These are phyloP conservation scores for Albatrellus ellisii DNA, from an alignment of 768 basidiomycete genomes.

Conservation along the genomic window DNA sequence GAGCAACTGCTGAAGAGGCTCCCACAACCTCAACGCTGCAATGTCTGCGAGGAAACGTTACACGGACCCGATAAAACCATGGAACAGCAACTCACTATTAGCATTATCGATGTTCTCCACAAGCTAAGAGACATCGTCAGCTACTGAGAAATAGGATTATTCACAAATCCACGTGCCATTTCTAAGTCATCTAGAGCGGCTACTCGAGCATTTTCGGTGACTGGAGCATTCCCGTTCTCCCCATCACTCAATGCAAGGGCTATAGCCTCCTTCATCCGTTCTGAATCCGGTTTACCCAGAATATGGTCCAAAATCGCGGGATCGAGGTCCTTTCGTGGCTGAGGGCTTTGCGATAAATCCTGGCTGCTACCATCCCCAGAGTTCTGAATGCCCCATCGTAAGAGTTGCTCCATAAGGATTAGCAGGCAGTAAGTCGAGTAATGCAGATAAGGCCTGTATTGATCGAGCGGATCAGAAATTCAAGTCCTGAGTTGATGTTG, in stretches of 20 bases:
- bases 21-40: conserved; percentile 66
- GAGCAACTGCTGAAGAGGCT: conserved; percentile 54
- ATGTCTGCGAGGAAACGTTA: conserved; percentile 38
- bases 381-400: conserved; percentile 76
- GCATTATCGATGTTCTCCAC: conserved; percentile 88
- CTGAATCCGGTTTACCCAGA: conserved; percentile 73
- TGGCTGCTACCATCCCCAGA: conserved; percentile 27
- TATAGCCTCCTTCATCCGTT: conserved; percentile 74
- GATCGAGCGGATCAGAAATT: no score
- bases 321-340: conserved; percentile 43
- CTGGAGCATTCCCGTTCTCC: conserved; percentile 41
- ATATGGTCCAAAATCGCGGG: conserved; percentile 79
- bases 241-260: conserved; percentile 44
- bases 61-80: neutral
- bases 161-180: conserved; percentile 40
- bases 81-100: conserved; percentile 38
- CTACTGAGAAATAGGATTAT: neutral
- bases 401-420: conserved; percentile 66
- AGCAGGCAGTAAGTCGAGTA: no score
- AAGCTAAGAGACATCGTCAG: conserved; percentile 32
- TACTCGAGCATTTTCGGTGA: conserved; percentile 44
- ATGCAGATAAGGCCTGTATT: no score
- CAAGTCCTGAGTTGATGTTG: no score
- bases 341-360: conserved; percentile 21
- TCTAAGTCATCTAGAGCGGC: conserved; percentile 74